Conservation (phyloP, 1,284 basidiomycete genomes). For the Microstroma glucosiphilum region DNA sequence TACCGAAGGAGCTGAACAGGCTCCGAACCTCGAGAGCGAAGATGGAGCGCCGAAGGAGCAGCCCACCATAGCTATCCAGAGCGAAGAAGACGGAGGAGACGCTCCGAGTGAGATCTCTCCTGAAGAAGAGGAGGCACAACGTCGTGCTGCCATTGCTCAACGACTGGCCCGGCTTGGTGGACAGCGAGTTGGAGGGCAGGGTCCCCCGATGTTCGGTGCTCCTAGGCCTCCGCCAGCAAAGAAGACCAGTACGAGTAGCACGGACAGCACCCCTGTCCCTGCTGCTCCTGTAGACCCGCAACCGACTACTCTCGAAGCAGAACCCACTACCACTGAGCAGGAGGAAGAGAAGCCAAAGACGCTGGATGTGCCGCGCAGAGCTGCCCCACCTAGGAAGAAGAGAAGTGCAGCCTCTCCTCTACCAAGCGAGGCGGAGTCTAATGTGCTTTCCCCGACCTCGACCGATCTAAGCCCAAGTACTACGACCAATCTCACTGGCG, state of each 20-base stretch:
- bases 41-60: not conserved
- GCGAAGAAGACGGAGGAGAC: not conserved
- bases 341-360: conserved; percentile 24
- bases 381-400: conserved; percentile 37
- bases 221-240: conserved; percentile 8
- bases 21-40: not conserved
- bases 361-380: conserved; percentile 32
- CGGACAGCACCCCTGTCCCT: not conserved
- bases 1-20: not conserved
- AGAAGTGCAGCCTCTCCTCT: conserved; percentile 8
- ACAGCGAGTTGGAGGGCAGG: conserved; percentile 13
- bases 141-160: conserved; percentile 18
- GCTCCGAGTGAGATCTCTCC: not conserved
- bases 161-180: conserved; percentile 18
- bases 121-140: conserved; percentile 19
- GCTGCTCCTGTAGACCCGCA: not conserved
- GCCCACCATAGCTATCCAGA: not conserved
- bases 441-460: not conserved
- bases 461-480: not conserved
- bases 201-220: conserved; percentile 12
- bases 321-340: not conserved
- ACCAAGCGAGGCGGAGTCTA: no score
- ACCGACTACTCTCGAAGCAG: not conserved
- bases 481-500: not conserved
- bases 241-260: conserved; percentile 5